Evolutionary conservation across 805 yeast genomes (phyloP).

Genomic region (Starmerella potacharoeniae): DNA sequence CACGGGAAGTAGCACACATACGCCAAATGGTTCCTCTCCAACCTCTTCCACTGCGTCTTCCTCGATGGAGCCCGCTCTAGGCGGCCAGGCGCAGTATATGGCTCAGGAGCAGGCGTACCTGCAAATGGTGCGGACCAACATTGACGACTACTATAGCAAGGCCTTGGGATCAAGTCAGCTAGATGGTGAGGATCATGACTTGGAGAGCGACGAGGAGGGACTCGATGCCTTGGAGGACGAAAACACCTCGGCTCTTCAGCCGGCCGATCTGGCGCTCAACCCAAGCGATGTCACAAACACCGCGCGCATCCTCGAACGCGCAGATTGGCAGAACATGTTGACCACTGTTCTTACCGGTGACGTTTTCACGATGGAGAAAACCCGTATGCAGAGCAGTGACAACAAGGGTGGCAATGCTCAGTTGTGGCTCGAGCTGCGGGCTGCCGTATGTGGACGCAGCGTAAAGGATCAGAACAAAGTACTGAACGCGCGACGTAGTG

Average conservation of each 20-base stretch:
- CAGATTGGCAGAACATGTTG: constrained; percentile 95
- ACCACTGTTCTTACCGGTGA: constrained; percentile 87
- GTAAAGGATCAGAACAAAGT: constrained; percentile 66
- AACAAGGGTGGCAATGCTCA: constrained; percentile 46
- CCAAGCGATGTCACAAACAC: constrained; percentile 22
- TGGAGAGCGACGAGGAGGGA: constrained; percentile 20
- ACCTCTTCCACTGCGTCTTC: not conserved
- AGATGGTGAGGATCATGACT: constrained; percentile 15
- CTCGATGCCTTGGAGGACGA: constrained; percentile 15
- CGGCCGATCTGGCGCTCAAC: constrained; percentile 16
- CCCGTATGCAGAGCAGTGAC: constrained; percentile 44
- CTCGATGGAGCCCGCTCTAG: constrained; percentile 2
- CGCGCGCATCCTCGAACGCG: constrained; percentile 45
- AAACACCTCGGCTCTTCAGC: constrained; percentile 8
- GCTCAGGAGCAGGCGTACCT: constrained; percentile 61
- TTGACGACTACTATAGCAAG: constrained; percentile 43
- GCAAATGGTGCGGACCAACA: constrained; percentile 49
- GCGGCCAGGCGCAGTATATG: constrained; percentile 33
- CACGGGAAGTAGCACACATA: not conserved
- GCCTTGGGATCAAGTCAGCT: constrained; percentile 21
- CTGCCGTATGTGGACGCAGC: constrained; percentile 69
- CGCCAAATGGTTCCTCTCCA: not conserved
- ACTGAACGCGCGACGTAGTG: constrained; percentile 54
- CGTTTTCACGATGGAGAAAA: constrained; percentile 79
- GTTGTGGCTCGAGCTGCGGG: constrained; percentile 78